phyloP scores from a whole-genome alignment of 805 yeast genomes.

The Candida patagonica region DNA sequence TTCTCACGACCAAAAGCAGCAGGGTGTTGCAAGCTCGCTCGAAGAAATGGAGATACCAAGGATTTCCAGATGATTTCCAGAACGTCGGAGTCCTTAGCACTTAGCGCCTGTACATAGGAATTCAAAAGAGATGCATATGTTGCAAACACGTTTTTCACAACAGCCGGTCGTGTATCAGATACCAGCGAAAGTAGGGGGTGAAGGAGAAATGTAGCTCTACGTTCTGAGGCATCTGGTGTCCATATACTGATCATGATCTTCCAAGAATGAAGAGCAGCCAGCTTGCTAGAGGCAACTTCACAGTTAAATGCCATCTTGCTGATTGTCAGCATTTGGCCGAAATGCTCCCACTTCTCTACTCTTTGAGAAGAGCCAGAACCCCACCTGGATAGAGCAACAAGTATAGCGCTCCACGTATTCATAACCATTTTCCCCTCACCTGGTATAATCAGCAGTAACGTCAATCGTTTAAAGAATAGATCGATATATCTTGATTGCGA shows the following conservation, averaged over 20 bases:
- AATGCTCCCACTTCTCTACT: constrained; percentile 12
- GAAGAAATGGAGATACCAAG: constrained; percentile 6
- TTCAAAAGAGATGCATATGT: constrained; percentile 4
- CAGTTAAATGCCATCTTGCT: constrained; percentile 12
- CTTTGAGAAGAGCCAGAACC: constrained; percentile 11
- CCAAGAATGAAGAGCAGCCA: constrained; percentile 15
- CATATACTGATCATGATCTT: constrained; percentile 11
- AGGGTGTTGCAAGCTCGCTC: constrained; percentile 2
- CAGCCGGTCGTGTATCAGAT: constrained; percentile 8
- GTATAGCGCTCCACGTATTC: constrained; percentile 12
- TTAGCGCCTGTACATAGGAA: constrained; percentile 3
- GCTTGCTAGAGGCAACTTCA: constrained; percentile 7
- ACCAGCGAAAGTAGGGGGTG: constrained; percentile 12
- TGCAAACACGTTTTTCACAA: constrained; percentile 4
- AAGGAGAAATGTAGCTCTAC: constrained; percentile 7
- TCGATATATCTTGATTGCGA: constrained; percentile 5
- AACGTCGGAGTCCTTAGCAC: not conserved
- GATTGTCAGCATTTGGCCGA: constrained; percentile 10
- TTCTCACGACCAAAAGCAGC: constrained; percentile 1
- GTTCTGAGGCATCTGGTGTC: not conserved
- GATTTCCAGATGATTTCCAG: not conserved
- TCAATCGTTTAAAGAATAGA: constrained; percentile 4
- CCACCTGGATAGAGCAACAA: constrained; percentile 8
- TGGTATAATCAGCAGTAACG: constrained; percentile 1
- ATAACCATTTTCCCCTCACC: constrained; percentile 12